Base-by-base conservation (phyloP, 208 protist species). In the Porcisia hertigi region DNA sequence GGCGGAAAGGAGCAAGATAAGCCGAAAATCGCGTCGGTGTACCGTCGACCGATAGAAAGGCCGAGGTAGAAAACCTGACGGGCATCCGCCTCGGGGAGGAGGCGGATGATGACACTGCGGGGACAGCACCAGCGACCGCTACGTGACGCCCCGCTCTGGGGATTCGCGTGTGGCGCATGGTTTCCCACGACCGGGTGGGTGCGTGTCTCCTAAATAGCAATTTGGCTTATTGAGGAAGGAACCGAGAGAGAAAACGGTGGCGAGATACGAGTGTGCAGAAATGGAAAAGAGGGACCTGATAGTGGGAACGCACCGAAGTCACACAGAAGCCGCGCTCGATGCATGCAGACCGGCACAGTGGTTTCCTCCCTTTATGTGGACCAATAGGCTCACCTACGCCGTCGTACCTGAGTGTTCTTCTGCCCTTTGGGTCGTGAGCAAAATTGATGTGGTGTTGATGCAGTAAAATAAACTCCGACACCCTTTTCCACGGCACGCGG, bases 1-100 rank as follows among this genome's bases (percentile, higher is more conserved):
- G 64, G 1, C 80, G 78, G 25, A 63, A 58, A 30, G 58, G 71
- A 57, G n/a, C 58, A 25, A 69, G 18, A 52, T 49, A 67, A 55
- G 73, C 59, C n/a, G 41, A 47, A 0, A 45, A 72, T 11, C 47
- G n/a, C 66, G 25, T 30, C 30, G 66, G 66, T n/a, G 36, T 30
- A 54, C 30, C 30, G 39, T 20, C 16, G 4, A 14, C 25, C 62
- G 14, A 25, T 45, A 45, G 41, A 52, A 71, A 71, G 25, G 39
- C 66, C 12, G 11, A 41, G 66, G 36, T 18, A n/a, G 41, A 67
- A 43, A n/a, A 9, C 41, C 9, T 49, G 20, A 14, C 36, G 39
- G 9, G 11, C 39, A 67, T 30, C 47, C 47, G 43, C 30, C 47
- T 71, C 12, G 66, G 54, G 25, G 54, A n/a, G 43, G 25, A 71